Evolutionary conservation across 306 rosid species (phyloP).

Genomic region (Mucuna pruriens): DNA sequence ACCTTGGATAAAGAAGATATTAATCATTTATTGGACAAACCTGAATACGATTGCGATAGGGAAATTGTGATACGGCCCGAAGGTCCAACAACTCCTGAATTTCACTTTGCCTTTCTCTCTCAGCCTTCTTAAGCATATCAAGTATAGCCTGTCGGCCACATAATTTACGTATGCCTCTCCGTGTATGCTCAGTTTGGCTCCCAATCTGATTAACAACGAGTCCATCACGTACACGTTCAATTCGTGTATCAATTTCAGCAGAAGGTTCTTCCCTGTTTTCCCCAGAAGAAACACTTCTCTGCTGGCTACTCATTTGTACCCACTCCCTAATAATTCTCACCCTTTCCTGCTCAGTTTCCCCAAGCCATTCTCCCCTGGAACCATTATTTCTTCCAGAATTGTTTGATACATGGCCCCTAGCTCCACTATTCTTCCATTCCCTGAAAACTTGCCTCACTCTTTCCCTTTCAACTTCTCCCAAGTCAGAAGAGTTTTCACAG

Average conservation of each 20-base stretch:
- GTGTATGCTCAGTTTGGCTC: slow-evolving; percentile 57
- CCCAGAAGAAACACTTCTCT: slow-evolving; percentile 56
- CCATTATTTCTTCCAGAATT: slow-evolving; percentile 52
- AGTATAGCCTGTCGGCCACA: slow-evolving; percentile 93
- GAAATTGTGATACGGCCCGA: slow-evolving; percentile 80
- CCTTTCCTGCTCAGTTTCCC: slow-evolving; percentile 95
- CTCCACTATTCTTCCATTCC: slow-evolving; percentile 88
- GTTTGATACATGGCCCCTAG: slow-evolving; percentile 58
- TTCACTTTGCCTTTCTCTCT: slow-evolving; percentile 84
- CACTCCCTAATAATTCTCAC: slow-evolving; percentile 88
- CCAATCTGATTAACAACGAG: slow-evolving; percentile 61
- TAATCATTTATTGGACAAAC: slow-evolving; percentile 47
- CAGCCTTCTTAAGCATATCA: slow-evolving; percentile 94
- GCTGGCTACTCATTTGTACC: slow-evolving; percentile 86
- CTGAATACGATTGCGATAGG: slow-evolving; percentile 99
- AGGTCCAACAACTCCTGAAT: slow-evolving; percentile 74
- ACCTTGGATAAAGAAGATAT: neutral
- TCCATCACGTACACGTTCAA: slow-evolving; percentile 73
- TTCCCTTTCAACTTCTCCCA: slow-evolving; percentile 88
- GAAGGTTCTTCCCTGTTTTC: slow-evolving; percentile 68
- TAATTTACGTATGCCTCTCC: slow-evolving; percentile 80
- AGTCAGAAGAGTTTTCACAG: slow-evolving; percentile 69
- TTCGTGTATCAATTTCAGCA: slow-evolving; percentile 63
- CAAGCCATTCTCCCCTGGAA: slow-evolving; percentile 83
- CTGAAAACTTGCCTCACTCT: slow-evolving; percentile 90